A percentile compares a stretch with the other conserved stretches of the same genome.
Conservation (phyloP, 2,329 filamentous ascomycete species). For the Alternaria sp. region DNA sequence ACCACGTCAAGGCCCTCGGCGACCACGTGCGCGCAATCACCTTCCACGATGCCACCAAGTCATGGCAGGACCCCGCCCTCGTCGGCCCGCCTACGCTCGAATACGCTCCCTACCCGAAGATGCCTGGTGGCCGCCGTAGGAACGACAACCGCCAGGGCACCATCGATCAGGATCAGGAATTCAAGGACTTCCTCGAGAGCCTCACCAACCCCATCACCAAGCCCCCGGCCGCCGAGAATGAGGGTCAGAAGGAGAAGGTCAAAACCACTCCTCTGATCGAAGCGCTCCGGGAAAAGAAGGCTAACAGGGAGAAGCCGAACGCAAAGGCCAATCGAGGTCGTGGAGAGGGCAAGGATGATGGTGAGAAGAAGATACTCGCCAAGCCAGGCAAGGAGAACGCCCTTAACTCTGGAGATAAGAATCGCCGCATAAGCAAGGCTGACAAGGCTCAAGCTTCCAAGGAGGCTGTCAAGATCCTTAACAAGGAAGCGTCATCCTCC, state of each 20-base stretch:
- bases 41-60: conserved; percentile 84
- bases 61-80: conserved; percentile 72
- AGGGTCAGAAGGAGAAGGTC: conserved; percentile 65
- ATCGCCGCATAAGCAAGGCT: conserved; percentile 43
- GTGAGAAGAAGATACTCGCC: conserved; percentile 51
- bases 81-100: conserved; percentile 81
- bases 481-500: conserved; percentile 53
- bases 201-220: conserved; percentile 77
- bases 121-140: conserved; percentile 75
- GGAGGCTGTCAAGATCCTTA: conserved; percentile 66
- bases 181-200: conserved; percentile 88
- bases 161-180: conserved; percentile 95
- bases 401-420: conserved; percentile 45
- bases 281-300: conserved; percentile 90
- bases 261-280: conserved; percentile 89
- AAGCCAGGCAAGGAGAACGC: conserved; percentile 44
- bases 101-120: conserved; percentile 82
- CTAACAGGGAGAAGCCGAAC: conserved; percentile 67
- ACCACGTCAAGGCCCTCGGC: conserved; percentile 70
- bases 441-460: conserved; percentile 71
- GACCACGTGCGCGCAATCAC: conserved; percentile 70
- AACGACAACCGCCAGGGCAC: conserved; percentile 88
- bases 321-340: conserved; percentile 61
- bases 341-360: conserved; percentile 68
- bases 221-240: conserved; percentile 59